Percentiles rank a stretch among this genome's conserved stretches.
phyloP scores from a whole-genome alignment of 2,329 filamentous ascomycete species.

The Trichoderma pleuroti region DNA sequence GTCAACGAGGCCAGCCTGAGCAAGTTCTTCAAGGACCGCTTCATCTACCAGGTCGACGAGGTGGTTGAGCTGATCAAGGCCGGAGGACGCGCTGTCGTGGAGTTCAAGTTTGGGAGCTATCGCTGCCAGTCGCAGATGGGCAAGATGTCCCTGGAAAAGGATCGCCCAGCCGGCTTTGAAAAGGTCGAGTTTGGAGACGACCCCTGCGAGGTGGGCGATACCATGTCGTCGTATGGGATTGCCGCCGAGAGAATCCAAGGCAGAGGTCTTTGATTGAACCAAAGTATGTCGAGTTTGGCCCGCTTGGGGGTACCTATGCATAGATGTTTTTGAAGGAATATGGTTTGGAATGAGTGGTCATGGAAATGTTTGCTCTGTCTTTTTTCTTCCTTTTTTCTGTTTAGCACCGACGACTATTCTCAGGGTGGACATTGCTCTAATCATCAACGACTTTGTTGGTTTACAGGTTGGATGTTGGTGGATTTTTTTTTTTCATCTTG shows the following conservation, averaged over 20 bases:
- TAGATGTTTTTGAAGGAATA: background rate
- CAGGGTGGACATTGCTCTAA: background rate
- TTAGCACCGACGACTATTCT: background rate
- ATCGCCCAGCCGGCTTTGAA: conserved; percentile 34
- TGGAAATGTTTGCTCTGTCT: background rate
- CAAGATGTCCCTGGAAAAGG: conserved; percentile 38
- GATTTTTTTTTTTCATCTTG: background rate
- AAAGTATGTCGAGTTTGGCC: background rate
- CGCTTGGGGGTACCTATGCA: background rate
- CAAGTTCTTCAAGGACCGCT: conserved; percentile 40
- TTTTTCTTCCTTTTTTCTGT: background rate
- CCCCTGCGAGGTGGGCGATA: conserved; percentile 38
- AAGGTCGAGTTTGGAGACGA: conserved; percentile 39
- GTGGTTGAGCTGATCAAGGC: conserved; percentile 33
- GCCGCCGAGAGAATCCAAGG: conserved; percentile 35
- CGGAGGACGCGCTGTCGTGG: conserved; percentile 35
- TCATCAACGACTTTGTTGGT: background rate
- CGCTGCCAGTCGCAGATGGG: conserved; percentile 53
- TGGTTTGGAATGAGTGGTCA: background rate
- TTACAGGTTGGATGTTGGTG: background rate
- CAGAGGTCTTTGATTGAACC: conserved; percentile 27
- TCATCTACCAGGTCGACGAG: conserved; percentile 48
- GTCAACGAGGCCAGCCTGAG: conserved; percentile 42
- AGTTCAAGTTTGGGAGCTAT: conserved; percentile 54
- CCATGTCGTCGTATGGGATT: conserved; percentile 30